Conservation (phyloP, 2,329 filamentous ascomycete genomes). For the Hymenoscyphus repandus region DNA sequence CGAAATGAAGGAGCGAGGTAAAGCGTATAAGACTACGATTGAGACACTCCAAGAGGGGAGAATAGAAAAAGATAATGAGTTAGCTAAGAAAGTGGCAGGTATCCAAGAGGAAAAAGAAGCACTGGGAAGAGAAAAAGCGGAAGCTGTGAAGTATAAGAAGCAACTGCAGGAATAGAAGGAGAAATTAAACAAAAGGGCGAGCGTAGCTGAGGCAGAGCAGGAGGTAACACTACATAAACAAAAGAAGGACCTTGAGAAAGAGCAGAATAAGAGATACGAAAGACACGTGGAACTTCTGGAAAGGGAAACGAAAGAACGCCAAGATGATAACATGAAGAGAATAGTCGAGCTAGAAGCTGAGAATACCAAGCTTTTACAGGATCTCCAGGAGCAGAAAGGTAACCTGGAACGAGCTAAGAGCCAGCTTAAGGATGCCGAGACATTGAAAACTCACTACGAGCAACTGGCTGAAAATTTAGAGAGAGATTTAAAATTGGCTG, state of each 20-base stretch:
- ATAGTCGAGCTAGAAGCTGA: conserved; percentile 5
- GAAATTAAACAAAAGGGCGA: too few relatives aligned
- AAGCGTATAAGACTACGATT: too few relatives aligned
- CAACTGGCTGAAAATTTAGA: conserved; percentile 1
- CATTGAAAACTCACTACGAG: conserved; percentile 3
- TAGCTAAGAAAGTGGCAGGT: too few relatives aligned
- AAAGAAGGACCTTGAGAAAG: conserved; percentile 1
- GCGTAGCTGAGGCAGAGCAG: too few relatives aligned
- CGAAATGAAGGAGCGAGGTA: too few relatives aligned
- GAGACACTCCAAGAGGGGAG: too few relatives aligned
- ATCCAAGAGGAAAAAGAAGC: too few relatives aligned
- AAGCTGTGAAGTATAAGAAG: too few relatives aligned
- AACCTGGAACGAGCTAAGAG: conserved; percentile 6
- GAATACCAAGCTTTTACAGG: conserved; percentile 4
- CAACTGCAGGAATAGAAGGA: too few relatives aligned
- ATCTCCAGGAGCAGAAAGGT: conserved; percentile 3
- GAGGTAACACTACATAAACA: too few relatives aligned
- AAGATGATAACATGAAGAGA: conserved; percentile 9
- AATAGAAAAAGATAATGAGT: too few relatives aligned
- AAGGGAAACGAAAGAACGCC: conserved; percentile 6
- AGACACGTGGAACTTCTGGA: conserved; percentile 5
- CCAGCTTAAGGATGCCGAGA: conserved; percentile 4
- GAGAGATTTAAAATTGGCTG: conserved; percentile 1
- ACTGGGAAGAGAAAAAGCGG: too few relatives aligned
- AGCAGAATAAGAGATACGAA: not conserved